phyloP scores from a whole-genome alignment of 345 rosid species.

The Eucalyptus pauciflora region DNA sequence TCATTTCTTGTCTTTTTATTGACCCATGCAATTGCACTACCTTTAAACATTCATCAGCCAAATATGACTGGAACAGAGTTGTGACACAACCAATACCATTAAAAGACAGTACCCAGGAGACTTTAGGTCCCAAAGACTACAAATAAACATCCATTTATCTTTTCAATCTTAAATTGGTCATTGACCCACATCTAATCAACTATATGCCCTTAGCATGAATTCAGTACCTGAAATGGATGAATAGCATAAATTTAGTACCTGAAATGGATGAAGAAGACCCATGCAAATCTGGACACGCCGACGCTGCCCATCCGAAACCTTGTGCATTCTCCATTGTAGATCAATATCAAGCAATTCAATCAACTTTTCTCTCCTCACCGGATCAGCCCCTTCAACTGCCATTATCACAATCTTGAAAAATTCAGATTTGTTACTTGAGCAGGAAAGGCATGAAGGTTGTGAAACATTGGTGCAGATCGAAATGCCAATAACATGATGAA shows the following conservation, averaged over 20 bases:
- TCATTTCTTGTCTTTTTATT: not conserved
- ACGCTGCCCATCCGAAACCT: constrained; percentile 96
- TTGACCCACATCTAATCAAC: not conserved
- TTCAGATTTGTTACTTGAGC: not conserved
- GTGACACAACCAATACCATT: not conserved
- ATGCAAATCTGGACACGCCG: constrained; percentile 96
- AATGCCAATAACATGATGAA: not conserved
- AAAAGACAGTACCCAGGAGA: not conserved
- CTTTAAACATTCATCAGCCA: not conserved
- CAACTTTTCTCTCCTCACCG: constrained; percentile 69
- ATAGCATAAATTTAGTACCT: constrained; percentile 33
- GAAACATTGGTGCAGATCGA: not conserved
- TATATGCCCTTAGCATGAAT: not conserved
- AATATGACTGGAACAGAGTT: not conserved
- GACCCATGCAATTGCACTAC: not conserved
- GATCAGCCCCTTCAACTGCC: constrained; percentile 89
- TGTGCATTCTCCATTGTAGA: constrained; percentile 96
- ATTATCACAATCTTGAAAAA: not conserved
- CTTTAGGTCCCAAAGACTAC: not conserved
- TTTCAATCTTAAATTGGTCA: not conserved
- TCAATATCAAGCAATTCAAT: constrained; percentile 94
- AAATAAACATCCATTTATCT: not conserved
- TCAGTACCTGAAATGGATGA: constrained; percentile 70
- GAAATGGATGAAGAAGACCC: constrained; percentile 96
- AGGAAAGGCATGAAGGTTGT: not conserved